Evolutionary conservation across 2,329 filamentous ascomycete species (phyloP).

Genomic region (Alternaria panax): DNA sequence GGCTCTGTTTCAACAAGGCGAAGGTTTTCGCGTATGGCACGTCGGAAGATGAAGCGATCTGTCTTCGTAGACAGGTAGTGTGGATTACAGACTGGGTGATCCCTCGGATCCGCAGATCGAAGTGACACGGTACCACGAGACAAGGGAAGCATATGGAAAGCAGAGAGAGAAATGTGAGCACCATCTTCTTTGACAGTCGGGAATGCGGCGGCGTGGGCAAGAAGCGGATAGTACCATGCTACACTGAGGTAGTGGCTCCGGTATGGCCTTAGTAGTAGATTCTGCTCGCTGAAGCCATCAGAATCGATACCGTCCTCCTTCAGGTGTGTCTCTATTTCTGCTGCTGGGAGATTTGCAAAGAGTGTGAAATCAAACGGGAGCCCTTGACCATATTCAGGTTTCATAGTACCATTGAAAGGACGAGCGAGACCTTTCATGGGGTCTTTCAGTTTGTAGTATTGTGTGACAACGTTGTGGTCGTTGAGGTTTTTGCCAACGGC

Average conservation of each 20-base stretch:
- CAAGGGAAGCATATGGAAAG: constrained; percentile 29
- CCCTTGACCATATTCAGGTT: constrained; percentile 28
- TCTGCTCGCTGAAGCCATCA: neutral
- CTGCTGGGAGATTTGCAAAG: constrained; percentile 21
- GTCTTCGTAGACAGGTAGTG: constrained; percentile 30
- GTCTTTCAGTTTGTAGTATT: constrained; percentile 27
- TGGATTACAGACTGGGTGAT: constrained; percentile 30
- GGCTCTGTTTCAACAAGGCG: constrained; percentile 17
- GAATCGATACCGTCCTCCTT: constrained; percentile 2
- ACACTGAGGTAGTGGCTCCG: constrained; percentile 26
- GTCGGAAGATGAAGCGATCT: constrained; percentile 30
- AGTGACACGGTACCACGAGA: constrained; percentile 34
- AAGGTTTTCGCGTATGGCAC: constrained; percentile 22
- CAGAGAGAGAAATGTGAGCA: constrained; percentile 16
- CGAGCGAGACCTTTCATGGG: constrained; percentile 24
- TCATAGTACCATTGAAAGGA: constrained; percentile 20
- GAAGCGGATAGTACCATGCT: constrained; percentile 23
- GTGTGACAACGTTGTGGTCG: constrained; percentile 24
- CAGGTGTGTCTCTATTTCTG: constrained; percentile 10
- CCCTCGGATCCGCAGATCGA: constrained; percentile 19
- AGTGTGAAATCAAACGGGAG: constrained; percentile 23
- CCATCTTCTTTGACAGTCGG: constrained; percentile 17
- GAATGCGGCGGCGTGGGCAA: constrained; percentile 2
- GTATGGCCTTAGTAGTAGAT: constrained; percentile 12
- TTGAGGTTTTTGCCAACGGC: constrained; percentile 36